Evolutionary conservation across 306 rosid genomes (phyloP).

Genomic region (Vicia faba): DNA sequence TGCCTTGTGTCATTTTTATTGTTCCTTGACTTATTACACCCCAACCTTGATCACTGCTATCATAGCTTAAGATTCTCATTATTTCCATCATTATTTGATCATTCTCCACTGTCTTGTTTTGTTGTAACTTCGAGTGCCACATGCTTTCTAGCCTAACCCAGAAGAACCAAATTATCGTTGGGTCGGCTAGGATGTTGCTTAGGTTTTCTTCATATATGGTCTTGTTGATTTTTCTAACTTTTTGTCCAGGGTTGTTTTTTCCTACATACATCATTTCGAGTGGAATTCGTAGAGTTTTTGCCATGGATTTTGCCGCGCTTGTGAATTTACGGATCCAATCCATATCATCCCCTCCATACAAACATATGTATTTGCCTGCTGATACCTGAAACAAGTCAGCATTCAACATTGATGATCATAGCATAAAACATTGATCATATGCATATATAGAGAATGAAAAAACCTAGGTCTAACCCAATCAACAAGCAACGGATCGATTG

Average conservation of each 20-base stretch:
- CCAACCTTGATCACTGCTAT: slow-evolving; percentile 48
- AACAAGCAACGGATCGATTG: slow-evolving; percentile 39
- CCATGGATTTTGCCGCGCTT: slow-evolving; percentile 25
- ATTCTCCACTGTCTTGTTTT: slow-evolving; percentile 18
- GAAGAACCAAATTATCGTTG: slow-evolving; percentile 61
- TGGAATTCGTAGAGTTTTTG: slow-evolving; percentile 38
- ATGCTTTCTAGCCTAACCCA: slow-evolving; percentile 71
- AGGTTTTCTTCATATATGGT: slow-evolving; percentile 35
- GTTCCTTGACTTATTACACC: slow-evolving; percentile 38
- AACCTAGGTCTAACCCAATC: slow-evolving; percentile 50
- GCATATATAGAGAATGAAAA: background rate
- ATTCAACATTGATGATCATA: background rate
- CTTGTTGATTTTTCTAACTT: slow-evolving; percentile 27
- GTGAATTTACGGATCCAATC: slow-evolving; percentile 65
- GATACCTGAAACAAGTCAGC: slow-evolving; percentile 41
- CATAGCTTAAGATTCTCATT: slow-evolving; percentile 45
- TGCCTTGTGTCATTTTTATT: slow-evolving; percentile 35
- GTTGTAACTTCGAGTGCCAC: slow-evolving; percentile 57
- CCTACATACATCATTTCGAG: slow-evolving; percentile 67
- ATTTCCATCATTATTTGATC: slow-evolving; percentile 51
- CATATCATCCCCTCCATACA: slow-evolving; percentile 67
- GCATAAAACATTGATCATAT: background rate
- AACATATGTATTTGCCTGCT: slow-evolving; percentile 56
- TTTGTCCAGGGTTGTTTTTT: slow-evolving; percentile 55
- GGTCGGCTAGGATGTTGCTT: slow-evolving; percentile 45